Evolutionary conservation across 2,329 filamentous ascomycete species (phyloP).

Genomic region (Clonostachys sp.): DNA sequence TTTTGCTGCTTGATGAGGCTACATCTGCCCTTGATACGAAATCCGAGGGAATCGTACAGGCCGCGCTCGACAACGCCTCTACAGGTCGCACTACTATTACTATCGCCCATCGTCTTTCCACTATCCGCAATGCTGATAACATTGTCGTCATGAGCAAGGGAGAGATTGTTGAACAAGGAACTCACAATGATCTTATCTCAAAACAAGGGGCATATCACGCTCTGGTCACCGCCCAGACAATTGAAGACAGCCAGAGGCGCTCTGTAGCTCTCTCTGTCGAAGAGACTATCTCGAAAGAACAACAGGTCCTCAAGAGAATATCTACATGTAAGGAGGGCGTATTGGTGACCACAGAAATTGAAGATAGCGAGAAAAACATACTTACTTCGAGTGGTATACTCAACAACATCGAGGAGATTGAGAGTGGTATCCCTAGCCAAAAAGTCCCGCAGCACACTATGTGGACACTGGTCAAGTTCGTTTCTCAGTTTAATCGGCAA

Average conservation of each 20-base stretch:
- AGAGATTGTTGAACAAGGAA: conserved; percentile 87
- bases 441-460: conserved; percentile 53
- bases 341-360: too few relatives aligned
- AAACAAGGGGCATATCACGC: conserved; percentile 71
- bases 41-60: conserved; percentile 88
- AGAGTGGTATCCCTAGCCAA: too few relatives aligned
- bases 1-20: conserved; percentile 90
- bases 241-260: background rate
- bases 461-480: conserved; percentile 73
- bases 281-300: too few relatives aligned
- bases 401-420: too few relatives aligned
- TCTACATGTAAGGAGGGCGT: too few relatives aligned
- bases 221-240: conserved; percentile 80
- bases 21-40: conserved; percentile 92
- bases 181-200: conserved; percentile 71
- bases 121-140: conserved; percentile 90
- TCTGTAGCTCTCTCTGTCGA: too few relatives aligned
- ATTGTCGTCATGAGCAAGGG: conserved; percentile 91
- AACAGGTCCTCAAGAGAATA: conserved; percentile 4
- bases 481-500: conserved; percentile 70
- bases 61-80: conserved; percentile 82
- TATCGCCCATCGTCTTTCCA: conserved; percentile 92
- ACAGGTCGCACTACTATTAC: conserved; percentile 90
- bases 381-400: too few relatives aligned
- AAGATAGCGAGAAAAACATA: conserved; percentile 17